Conservation (phyloP, 208 protist genomes). For the Crithidia expoeki region DNA sequence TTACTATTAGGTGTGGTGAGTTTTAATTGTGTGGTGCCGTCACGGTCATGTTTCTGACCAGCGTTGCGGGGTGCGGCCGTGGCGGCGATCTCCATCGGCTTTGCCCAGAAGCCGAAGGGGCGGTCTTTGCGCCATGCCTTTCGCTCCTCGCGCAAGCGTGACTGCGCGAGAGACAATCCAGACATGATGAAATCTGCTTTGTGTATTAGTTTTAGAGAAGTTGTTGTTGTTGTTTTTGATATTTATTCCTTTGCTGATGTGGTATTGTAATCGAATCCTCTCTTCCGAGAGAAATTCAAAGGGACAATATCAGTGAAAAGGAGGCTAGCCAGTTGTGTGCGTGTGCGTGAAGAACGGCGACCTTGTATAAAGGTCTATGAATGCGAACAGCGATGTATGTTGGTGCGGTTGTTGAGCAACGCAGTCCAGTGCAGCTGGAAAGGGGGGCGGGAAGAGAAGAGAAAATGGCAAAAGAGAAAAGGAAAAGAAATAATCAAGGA, state of each 20-base stretch:
- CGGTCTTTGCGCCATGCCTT: conserved; percentile 85
- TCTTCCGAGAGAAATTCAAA: too few relatives aligned
- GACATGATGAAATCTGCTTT: conserved; percentile 43
- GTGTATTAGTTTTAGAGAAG: neutral
- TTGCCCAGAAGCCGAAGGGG: conserved; percentile 90
- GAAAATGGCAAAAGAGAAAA: too few relatives aligned
- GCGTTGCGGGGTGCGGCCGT: neutral
- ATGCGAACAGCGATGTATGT: conserved; percentile 4
- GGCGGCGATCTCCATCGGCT: conserved; percentile 52
- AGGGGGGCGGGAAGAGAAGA: too few relatives aligned
- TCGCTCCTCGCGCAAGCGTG: conserved; percentile 87
- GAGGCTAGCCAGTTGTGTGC: too few relatives aligned
- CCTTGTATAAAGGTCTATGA: too few relatives aligned
- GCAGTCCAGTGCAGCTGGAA: too few relatives aligned
- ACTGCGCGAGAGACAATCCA: conserved; percentile 77
- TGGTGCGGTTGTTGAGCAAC: too few relatives aligned
- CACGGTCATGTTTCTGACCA: conserved; percentile 14
- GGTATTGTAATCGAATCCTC: too few relatives aligned
- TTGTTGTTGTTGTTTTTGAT: neutral
- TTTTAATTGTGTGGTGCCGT: conserved; percentile 13
- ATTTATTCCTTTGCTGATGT: neutral
- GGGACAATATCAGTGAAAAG: too few relatives aligned
- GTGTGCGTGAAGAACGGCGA: too few relatives aligned
- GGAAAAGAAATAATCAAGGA: too few relatives aligned
- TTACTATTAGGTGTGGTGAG: neutral